Percentiles rank a stretch among this genome's conserved stretches.
Conservation (phyloP, 495 filamentous ascomycete genomes). For the Penicillium malachiteum region DNA sequence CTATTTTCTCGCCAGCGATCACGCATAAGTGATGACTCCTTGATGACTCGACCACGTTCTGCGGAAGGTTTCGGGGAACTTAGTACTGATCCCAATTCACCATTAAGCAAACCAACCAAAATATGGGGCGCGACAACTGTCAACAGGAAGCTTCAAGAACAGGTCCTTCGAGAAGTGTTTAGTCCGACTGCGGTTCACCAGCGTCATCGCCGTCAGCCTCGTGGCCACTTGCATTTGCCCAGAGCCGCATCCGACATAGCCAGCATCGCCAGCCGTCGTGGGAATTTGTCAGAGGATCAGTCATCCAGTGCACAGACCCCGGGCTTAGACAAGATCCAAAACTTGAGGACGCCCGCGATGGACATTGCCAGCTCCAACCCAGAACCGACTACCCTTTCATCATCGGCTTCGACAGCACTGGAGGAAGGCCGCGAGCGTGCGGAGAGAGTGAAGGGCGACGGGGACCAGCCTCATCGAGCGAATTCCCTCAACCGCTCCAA, state of each 20-base stretch:
- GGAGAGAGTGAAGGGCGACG: slow-evolving; percentile 28
- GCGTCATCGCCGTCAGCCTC: slow-evolving; percentile 55
- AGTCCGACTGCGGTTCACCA: slow-evolving; percentile 75
- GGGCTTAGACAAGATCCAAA: slow-evolving; percentile 9
- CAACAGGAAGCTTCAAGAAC: slow-evolving; percentile 82
- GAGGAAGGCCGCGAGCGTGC: slow-evolving; percentile 35
- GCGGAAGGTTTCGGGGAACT: slow-evolving; percentile 15
- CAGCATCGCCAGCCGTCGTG: slow-evolving; percentile 27
- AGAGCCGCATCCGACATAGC: slow-evolving; percentile 39
- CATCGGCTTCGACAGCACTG: slow-evolving; percentile 44
- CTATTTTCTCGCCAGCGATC: slow-evolving; percentile 54
- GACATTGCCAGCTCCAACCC: slow-evolving; percentile 26
- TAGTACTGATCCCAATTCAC: slow-evolving; percentile 17
- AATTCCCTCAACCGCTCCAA: slow-evolving; percentile 30
- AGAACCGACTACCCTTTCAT: slow-evolving; percentile 38
- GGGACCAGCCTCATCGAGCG: slow-evolving; percentile 30
- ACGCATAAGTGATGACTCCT: slow-evolving; percentile 26
- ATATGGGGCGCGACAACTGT: slow-evolving; percentile 97
- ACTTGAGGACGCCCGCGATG: slow-evolving; percentile 27
- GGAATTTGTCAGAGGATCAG: slow-evolving; percentile 35
- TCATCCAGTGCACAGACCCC: slow-evolving; percentile 25
- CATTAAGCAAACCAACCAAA: slow-evolving; percentile 46
- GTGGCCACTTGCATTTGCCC: slow-evolving; percentile 58
- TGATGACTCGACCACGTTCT: slow-evolving; percentile 17
- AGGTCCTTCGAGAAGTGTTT: slow-evolving; percentile 94